Evolutionary conservation across 2,329 filamentous ascomycete species (phyloP).

Genomic region (Colletotrichum navitas): DNA sequence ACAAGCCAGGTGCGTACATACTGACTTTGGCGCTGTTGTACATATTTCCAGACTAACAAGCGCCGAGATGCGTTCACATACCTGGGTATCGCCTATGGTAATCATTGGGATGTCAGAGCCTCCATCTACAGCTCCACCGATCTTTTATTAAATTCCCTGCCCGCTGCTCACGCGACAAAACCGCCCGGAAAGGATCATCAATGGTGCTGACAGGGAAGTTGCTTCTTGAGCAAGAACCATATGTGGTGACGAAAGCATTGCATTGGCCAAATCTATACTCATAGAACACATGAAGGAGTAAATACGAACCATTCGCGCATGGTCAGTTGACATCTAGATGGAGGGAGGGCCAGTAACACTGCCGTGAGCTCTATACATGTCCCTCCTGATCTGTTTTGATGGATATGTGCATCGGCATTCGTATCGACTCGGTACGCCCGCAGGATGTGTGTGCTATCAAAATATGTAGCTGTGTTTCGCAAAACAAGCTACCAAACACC

Average conservation of each 20-base stretch:
- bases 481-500: not conserved
- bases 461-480: not conserved
- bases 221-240: not conserved
- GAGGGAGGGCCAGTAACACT: not conserved
- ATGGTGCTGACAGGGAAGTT: not conserved
- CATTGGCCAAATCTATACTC: not conserved
- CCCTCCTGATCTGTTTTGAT: not conserved
- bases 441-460: not conserved
- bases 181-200: not conserved
- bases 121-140: slow-evolving; percentile 67
- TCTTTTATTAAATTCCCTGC: slow-evolving; percentile 46
- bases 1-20: slow-evolving; percentile 75
- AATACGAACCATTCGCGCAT: no score
- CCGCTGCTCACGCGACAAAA: not conserved
- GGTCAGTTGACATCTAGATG: no score
- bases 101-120: slow-evolving; percentile 72
- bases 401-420: not conserved
- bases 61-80: slow-evolving; percentile 75
- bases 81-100: slow-evolving; percentile 70
- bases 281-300: not conserved
- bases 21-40: not conserved
- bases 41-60: slow-evolving; percentile 28
- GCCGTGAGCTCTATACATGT: not conserved
- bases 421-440: not conserved
- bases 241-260: not conserved